Conservation (phyloP, 768 basidiomycete genomes). For the Ramaria sp. region DNA sequence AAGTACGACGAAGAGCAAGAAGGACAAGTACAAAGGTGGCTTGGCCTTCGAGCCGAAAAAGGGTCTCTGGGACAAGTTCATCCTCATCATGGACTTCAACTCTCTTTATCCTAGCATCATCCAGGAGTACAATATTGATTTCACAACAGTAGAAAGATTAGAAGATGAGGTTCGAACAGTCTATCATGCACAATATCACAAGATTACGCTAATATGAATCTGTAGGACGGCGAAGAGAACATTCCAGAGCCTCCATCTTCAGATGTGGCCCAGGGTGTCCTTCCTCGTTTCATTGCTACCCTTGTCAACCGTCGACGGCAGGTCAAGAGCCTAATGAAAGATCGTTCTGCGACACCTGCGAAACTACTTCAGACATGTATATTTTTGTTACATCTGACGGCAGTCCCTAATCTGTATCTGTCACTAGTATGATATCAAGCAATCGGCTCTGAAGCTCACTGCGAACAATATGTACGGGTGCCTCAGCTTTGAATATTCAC, state of each 20-base stretch:
- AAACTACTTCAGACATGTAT: constrained; percentile 72
- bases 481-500: constrained; percentile 92
- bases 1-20: constrained; percentile 50
- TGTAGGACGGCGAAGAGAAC: constrained; percentile 60
- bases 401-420: background rate
- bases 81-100: constrained; percentile 99
- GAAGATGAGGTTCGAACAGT: constrained; percentile 40
- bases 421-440: constrained; percentile 87
- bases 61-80: constrained; percentile 91
- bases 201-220: constrained; percentile 18
- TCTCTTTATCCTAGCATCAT: constrained; percentile 98
- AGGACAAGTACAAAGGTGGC: constrained; percentile 98
- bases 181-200: constrained; percentile 10
- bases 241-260: constrained; percentile 80
- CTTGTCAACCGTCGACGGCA: constrained; percentile 82
- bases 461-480: constrained; percentile 99
- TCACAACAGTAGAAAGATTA: constrained; percentile 81
- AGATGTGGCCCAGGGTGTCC: constrained; percentile 69
- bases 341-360: constrained; percentile 55
- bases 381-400: background rate
- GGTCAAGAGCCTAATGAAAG: constrained; percentile 94
- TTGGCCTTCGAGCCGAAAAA: constrained; percentile 94
- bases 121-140: constrained; percentile 99
- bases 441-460: constrained; percentile 92
- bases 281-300: constrained; percentile 97